Conservation (phyloP, 2,329 filamentous ascomycete species). For the Albifimbria verrucaria region DNA sequence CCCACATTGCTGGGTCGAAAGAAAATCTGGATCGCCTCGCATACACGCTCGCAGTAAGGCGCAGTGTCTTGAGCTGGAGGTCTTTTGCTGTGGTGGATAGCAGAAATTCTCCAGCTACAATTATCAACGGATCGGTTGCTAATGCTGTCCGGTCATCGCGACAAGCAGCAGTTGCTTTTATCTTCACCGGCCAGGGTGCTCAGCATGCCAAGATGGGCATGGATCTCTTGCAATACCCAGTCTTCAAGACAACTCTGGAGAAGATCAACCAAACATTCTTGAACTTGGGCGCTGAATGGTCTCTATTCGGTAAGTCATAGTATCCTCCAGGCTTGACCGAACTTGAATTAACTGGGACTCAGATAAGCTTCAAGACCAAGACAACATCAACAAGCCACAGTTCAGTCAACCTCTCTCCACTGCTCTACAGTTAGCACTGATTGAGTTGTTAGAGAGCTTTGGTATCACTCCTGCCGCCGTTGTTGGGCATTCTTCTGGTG, state of each 20-base stretch:
- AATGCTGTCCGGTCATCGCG: neutral
- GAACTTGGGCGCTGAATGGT: conserved; percentile 3
- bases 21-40: neutral
- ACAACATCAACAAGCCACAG: conserved; percentile 27
- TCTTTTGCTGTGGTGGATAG: neutral
- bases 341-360: neutral
- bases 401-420: conserved; percentile 38
- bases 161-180: conserved; percentile 1
- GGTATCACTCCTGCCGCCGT: conserved; percentile 33
- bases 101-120: neutral
- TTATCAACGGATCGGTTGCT: too few species aligned
- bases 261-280: conserved; percentile 15
- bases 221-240: conserved; percentile 19
- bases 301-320: neutral
- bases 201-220: conserved; percentile 28
- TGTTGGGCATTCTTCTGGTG: conserved; percentile 43
- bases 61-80: neutral
- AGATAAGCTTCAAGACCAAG: neutral
- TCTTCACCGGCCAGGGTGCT: conserved; percentile 33
- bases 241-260: conserved; percentile 2
- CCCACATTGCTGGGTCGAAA: neutral
- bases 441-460: conserved; percentile 38
- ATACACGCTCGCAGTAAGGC: neutral
- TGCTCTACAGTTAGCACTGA: conserved; percentile 42
- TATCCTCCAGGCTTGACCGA: neutral